phyloP scores from a whole-genome alignment of 805 yeast genomes.

The Ogataea degrootiae region DNA sequence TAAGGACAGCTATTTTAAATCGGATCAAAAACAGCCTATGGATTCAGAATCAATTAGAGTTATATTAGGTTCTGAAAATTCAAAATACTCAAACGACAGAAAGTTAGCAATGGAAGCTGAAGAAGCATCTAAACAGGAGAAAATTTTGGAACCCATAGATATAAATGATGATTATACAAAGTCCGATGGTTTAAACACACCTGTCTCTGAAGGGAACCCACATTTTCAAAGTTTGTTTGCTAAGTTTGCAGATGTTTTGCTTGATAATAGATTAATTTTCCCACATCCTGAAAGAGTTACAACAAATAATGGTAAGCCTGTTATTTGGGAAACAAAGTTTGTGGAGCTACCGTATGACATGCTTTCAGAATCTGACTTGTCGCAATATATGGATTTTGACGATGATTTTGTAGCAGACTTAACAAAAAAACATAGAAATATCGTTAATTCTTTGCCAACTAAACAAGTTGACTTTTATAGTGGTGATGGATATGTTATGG shows the following conservation, averaged over 20 bases:
- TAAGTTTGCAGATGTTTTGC: constrained; percentile 8
- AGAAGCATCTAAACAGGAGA: neutral
- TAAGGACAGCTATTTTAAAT: no score
- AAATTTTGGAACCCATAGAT: neutral
- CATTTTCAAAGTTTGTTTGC: constrained; percentile 5
- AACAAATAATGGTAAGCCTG: constrained; percentile 18
- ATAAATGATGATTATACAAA: neutral
- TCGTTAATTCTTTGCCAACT: constrained; percentile 44
- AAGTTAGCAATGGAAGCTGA: constrained; percentile 3
- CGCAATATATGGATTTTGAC: constrained; percentile 22
- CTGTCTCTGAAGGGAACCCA: constrained; percentile 3
- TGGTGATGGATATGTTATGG: constrained; percentile 33
- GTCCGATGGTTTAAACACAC: neutral
- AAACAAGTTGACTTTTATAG: constrained; percentile 19
- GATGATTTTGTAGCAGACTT: constrained; percentile 41
- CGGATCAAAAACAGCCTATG: no score
- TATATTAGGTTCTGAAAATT: no score
- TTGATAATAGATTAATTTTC: constrained; percentile 10
- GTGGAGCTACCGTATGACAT: constrained; percentile 14
- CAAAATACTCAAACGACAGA: constrained; percentile 7
- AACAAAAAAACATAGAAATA: constrained; percentile 41
- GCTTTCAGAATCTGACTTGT: constrained; percentile 9
- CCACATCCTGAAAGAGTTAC: constrained; percentile 17
- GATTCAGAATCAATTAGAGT: no score
- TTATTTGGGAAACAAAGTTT: constrained; percentile 18